Percentiles rank a stretch among this genome's conserved stretches.
phyloP scores from a whole-genome alignment of 2,329 filamentous ascomycete genomes.

The Ophiostoma fasciatum region DNA sequence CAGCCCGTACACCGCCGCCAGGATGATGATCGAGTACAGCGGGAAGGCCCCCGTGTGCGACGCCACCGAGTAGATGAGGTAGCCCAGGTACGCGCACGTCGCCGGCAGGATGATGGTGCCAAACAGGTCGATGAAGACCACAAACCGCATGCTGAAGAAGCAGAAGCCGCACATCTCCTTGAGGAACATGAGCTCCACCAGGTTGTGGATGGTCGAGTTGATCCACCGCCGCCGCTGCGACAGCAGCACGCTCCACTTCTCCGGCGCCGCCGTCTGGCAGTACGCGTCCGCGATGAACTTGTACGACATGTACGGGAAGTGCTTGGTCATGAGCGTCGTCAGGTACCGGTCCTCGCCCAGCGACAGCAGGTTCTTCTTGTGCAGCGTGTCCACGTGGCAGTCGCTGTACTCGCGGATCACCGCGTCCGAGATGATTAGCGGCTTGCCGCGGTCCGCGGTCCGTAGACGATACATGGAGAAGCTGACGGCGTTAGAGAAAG shows the following conservation, averaged over 20 bases:
- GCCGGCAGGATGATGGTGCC: conserved; percentile 87
- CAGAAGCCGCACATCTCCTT: conserved; percentile 97
- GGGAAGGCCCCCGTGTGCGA: conserved; percentile 62
- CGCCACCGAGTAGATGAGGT: conserved; percentile 69
- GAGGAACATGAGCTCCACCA: conserved; percentile 78
- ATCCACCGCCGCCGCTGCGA: conserved; percentile 99
- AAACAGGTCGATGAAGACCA: conserved; percentile 86
- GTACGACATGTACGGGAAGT: conserved; percentile 90
- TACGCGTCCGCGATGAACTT: conserved; percentile 93
- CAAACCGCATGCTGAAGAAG: conserved; percentile 94
- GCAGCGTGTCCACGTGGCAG: conserved; percentile 81
- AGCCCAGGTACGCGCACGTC: conserved; percentile 73
- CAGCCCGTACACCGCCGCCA: conserved; percentile 86
- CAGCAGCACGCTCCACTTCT: conserved; percentile 83
- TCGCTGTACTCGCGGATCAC: conserved; percentile 82
- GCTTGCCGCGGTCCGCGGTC: conserved; percentile 85
- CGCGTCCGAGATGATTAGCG: conserved; percentile 80
- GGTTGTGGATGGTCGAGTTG: conserved; percentile 95
- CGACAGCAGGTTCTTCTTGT: conserved; percentile 90
- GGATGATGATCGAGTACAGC: conserved; percentile 71
- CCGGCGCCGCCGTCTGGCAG: conserved; percentile 83
- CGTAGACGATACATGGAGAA: conserved; percentile 98
- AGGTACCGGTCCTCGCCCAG: conserved; percentile 95
- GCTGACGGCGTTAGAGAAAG: conserved; percentile 31
- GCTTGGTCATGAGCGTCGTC: conserved; percentile 94